These are phyloP conservation scores for Solanum sejunctum DNA, from an alignment of 257 asterid genomes.

Conservation along the genomic window DNA sequence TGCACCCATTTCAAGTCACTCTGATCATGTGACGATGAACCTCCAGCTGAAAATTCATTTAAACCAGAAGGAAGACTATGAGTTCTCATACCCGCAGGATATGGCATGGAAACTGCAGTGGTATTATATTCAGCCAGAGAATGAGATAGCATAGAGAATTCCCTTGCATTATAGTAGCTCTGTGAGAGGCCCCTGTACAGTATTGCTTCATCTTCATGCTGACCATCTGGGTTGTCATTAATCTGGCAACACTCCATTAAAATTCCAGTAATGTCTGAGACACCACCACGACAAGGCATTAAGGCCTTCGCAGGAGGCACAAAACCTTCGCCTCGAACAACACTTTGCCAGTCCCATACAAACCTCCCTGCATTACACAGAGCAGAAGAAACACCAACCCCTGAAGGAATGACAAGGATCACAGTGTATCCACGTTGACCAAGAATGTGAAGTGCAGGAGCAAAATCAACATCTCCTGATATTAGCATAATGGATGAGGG, in stretches of 20 bases:
- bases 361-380: slow-evolving; percentile 74
- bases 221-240: slow-evolving; percentile 28
- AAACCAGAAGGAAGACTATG: slow-evolving; percentile 25
- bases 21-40: slow-evolving; percentile 12
- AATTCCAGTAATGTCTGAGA: slow-evolving; percentile 21
- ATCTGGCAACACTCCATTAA: slow-evolving; percentile 28
- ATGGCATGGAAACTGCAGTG: slow-evolving; percentile 21
- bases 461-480: slow-evolving; percentile 94
- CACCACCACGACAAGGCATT: slow-evolving; percentile 18
- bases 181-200: slow-evolving; percentile 49
- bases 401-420: slow-evolving; percentile 69
- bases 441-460: slow-evolving; percentile 89
- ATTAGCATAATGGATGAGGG: slow-evolving; percentile 87
- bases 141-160: slow-evolving; percentile 36
- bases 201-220: slow-evolving; percentile 70
- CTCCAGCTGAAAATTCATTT: slow-evolving; percentile 30
- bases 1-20: slow-evolving; percentile 59
- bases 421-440: slow-evolving; percentile 93
- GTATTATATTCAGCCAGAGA: slow-evolving; percentile 33
- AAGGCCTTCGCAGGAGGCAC: slow-evolving; percentile 45
- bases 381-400: slow-evolving; percentile 69
- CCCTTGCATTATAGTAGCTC: slow-evolving; percentile 21
- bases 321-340: slow-evolving; percentile 85
- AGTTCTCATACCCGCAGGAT: slow-evolving; percentile 24
- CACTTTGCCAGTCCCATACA: slow-evolving; percentile 87